Evolutionary conservation across 495 filamentous ascomycete genomes (phyloP).

Genomic region (Hamigera avellanea): DNA sequence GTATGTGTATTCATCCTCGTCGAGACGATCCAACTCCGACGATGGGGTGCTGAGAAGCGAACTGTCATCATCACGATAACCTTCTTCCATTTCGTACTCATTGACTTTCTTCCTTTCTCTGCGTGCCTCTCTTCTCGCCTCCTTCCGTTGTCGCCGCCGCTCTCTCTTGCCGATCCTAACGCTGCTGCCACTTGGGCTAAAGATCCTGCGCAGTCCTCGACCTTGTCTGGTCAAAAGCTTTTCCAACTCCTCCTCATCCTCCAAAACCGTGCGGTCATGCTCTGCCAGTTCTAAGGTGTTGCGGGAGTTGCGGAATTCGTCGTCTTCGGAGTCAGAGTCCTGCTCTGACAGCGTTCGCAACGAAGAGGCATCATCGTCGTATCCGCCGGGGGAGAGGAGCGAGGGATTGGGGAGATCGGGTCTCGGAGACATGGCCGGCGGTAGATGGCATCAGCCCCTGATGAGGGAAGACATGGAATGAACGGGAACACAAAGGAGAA

Average conservation of each 20-base stretch:
- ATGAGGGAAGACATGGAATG: neutral
- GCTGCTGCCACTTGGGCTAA: slow-evolving; percentile 25
- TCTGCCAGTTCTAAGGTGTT: slow-evolving; percentile 59
- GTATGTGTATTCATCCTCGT: slow-evolving; percentile 18
- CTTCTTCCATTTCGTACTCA: slow-evolving; percentile 80
- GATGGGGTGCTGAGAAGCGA: slow-evolving; percentile 29
- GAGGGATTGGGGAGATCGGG: slow-evolving; percentile 18
- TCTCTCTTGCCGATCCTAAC: slow-evolving; percentile 50
- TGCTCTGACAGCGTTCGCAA: slow-evolving; percentile 57
- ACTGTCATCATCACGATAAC: slow-evolving; percentile 53
- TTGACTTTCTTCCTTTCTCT: slow-evolving; percentile 35
- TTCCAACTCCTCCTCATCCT: slow-evolving; percentile 84
- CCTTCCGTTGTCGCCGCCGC: slow-evolving; percentile 27
- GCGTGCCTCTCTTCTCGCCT: slow-evolving; percentile 35
- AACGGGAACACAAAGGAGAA: neutral
- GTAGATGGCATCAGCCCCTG: neutral
- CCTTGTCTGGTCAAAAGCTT: slow-evolving; percentile 51
- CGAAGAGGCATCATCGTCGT: slow-evolving; percentile 58
- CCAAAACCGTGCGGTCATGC: slow-evolving; percentile 64
- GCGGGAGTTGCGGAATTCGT: slow-evolving; percentile 50
- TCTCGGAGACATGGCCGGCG: slow-evolving; percentile 15
- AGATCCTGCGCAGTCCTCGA: slow-evolving; percentile 38
- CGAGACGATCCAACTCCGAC: slow-evolving; percentile 27
- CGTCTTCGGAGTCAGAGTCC: slow-evolving; percentile 68
- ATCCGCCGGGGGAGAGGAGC: slow-evolving; percentile 49